These are phyloP conservation scores for Daedaleopsis nitida DNA, from an alignment of 768 basidiomycete genomes.

Conservation along the genomic window DNA sequence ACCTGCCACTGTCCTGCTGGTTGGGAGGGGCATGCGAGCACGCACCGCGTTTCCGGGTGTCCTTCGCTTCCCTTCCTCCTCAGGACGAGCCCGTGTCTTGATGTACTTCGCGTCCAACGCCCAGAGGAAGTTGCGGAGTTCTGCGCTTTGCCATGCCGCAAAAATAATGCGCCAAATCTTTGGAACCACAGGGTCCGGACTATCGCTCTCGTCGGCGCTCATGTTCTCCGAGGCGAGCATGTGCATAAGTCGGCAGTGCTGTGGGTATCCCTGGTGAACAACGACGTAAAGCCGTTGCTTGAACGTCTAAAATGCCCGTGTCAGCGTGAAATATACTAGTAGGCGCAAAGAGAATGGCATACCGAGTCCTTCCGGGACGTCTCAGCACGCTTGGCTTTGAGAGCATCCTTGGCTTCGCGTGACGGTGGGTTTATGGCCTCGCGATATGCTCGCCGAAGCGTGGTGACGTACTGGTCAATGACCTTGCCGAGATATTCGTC, in stretches of 20 bases:
- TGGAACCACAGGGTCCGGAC: background rate
- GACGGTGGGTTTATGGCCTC: background rate
- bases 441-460: background rate
- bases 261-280: background rate
- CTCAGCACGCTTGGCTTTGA: background rate
- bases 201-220: constrained; percentile 8
- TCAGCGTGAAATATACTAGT: background rate
- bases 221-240: background rate
- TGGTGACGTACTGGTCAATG: constrained; percentile 1
- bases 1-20: background rate
- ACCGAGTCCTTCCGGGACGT: background rate
- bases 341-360: background rate
- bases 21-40: background rate
- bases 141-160: constrained; percentile 4
- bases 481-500: background rate
- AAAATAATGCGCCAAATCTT: background rate
- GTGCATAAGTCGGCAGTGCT: background rate
- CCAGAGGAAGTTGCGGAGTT: background rate
- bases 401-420: background rate
- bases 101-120: background rate
- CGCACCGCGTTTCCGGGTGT: background rate
- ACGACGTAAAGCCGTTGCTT: background rate
- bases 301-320: background rate
- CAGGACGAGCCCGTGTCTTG: background rate
- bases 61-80: background rate